Conservation (phyloP, 75 land plant genomes). For the Adiantum capillusveneris region DNA sequence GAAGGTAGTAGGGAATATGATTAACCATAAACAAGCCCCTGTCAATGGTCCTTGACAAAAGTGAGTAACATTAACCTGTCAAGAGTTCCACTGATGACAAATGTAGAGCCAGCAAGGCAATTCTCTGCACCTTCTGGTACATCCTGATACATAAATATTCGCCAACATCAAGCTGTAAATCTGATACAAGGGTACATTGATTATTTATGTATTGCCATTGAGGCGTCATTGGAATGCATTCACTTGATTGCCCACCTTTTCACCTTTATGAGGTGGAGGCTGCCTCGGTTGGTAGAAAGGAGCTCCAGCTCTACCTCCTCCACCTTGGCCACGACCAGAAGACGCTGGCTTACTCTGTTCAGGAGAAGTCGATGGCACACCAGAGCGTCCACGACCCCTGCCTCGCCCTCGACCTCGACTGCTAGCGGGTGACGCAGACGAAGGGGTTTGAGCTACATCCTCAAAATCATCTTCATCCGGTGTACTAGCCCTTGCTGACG, state of each 20-base stretch:
- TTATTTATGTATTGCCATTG: no score
- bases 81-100: constrained; percentile 98
- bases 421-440: constrained; percentile 1
- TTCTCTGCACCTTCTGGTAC: constrained; percentile 90
- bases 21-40: background rate
- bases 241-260: constrained; percentile 64
- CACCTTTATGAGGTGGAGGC: constrained; percentile 93
- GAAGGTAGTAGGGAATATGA: background rate
- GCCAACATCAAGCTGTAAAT: no score
- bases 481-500: constrained; percentile 9
- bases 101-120: constrained; percentile 83
- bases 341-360: constrained; percentile 8
- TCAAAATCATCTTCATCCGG: constrained; percentile 25
- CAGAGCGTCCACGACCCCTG: constrained; percentile 30
- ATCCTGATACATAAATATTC: no score
- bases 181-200: no score
- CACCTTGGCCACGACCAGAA: constrained; percentile 47
- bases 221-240: no score
- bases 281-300: constrained; percentile 58
- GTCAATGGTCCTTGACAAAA: background rate
- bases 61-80: constrained; percentile 70
- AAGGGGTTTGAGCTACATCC: constrained; percentile 16
- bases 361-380: background rate
- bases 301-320: constrained; percentile 73
- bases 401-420: constrained; percentile 73